phyloP scores from a whole-genome alignment of 441 rosid genomes.

The Cnidoscolus chayamansa region DNA sequence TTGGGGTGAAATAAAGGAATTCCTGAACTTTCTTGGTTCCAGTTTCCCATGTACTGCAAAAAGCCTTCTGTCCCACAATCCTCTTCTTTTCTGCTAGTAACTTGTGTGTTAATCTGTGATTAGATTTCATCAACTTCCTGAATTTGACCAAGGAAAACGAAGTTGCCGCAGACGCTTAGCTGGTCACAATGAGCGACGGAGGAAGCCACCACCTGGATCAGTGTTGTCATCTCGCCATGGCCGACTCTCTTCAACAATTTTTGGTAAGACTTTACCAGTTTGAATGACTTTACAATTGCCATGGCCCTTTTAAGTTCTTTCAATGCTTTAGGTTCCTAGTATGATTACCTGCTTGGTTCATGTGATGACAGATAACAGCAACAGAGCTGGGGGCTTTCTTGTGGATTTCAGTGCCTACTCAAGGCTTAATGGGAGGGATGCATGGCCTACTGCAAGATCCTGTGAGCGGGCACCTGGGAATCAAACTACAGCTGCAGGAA shows the following conservation, averaged over 20 bases:
- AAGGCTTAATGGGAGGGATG: slow-evolving; percentile 38
- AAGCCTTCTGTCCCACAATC: no score
- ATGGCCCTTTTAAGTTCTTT: not conserved
- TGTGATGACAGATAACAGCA: slow-evolving; percentile 44
- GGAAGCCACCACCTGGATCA: slow-evolving; percentile 79
- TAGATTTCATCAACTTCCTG: slow-evolving; percentile 92
- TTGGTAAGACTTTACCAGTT: slow-evolving; percentile 37
- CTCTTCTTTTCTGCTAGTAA: not conserved
- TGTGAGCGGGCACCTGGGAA: slow-evolving; percentile 37
- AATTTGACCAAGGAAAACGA: slow-evolving; percentile 88
- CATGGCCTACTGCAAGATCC: slow-evolving; percentile 44
- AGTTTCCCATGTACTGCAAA: not conserved
- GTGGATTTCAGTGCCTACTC: slow-evolving; percentile 57
- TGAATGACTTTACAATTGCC: not conserved
- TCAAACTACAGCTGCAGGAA: slow-evolving; percentile 32
- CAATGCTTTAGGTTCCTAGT: not conserved
- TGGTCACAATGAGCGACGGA: slow-evolving; percentile 84
- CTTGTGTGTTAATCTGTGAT: slow-evolving; percentile 18
- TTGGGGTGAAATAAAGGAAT: not conserved
- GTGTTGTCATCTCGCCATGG: slow-evolving; percentile 47
- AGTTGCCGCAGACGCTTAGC: slow-evolving; percentile 92
- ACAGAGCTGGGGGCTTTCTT: slow-evolving; percentile 53
- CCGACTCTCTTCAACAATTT: slow-evolving; percentile 39
- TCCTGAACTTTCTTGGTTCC: not conserved
- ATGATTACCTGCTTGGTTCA: slow-evolving; percentile 1